Percentiles rank a stretch among this genome's conserved stretches.
Conservation (phyloP, 306 rosid genomes). For the Quercus bicolor region DNA sequence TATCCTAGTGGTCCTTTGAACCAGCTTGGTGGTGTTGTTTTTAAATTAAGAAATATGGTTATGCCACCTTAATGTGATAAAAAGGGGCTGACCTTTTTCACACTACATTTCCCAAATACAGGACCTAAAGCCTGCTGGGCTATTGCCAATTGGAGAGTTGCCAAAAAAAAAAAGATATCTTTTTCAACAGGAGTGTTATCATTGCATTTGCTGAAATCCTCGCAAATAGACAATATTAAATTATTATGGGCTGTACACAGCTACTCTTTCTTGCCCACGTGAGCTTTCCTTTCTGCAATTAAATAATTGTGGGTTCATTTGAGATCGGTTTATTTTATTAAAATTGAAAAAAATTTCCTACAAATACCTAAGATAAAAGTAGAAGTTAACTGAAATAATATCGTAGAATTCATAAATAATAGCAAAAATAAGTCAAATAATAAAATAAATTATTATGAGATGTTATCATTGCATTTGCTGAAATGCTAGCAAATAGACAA, state of each 20-base stretch:
- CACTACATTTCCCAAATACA: constrained; percentile 24
- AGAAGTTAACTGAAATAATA: no score
- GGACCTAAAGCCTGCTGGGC: constrained; percentile 13
- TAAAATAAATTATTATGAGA: no score
- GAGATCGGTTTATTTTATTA: no score
- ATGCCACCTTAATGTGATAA: not conserved
- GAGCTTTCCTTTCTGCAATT: not conserved
- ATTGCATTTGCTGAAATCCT: constrained; percentile 30
- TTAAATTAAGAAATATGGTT: not conserved
- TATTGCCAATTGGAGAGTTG: constrained; percentile 34
- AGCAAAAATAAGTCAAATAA: no score
- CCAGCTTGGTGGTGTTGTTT: not conserved
- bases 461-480: constrained; percentile 19
- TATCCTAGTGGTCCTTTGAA: constrained; percentile 7
- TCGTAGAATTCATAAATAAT: no score
- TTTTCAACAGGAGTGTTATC: constrained; percentile 10
- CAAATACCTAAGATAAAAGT: no score
- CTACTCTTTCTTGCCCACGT: constrained; percentile 2
- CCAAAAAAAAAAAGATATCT: constrained; percentile 27
- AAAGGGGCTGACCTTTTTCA: not conserved
- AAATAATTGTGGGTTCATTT: no score
- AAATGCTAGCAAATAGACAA: constrained; percentile 22
- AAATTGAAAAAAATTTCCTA: no score
- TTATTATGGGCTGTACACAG: not conserved
- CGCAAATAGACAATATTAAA: constrained; percentile 7